phyloP scores from a whole-genome alignment of 371 early-diverging fungal genomes.

The Syncephalastrum racemosum region DNA sequence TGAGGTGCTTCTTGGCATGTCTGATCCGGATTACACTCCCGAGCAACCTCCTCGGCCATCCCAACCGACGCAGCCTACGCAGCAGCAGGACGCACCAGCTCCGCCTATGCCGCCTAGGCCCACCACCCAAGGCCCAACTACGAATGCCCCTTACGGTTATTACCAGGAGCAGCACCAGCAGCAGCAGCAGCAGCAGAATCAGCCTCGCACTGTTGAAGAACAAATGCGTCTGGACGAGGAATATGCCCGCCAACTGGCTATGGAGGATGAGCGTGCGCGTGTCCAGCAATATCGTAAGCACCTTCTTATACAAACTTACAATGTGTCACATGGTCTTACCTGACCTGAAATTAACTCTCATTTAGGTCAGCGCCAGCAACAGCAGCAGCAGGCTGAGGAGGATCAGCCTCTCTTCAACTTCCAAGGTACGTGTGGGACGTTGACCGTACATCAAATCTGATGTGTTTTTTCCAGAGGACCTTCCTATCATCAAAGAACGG shows the following conservation, averaged over 20 bases:
- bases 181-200: constrained; percentile 7
- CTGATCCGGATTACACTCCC: constrained; percentile 43
- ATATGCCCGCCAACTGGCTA: constrained; percentile 37
- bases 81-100: constrained; percentile 13
- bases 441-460: background rate
- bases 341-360: constrained; percentile 3
- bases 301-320: background rate
- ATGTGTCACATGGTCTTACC: constrained; percentile 2
- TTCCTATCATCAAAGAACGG: constrained; percentile 50
- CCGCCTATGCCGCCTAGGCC: constrained; percentile 42
- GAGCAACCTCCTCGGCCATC: constrained; percentile 13
- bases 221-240: constrained; percentile 51
- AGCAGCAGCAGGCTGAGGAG: constrained; percentile 16
- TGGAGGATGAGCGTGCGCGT: constrained; percentile 37
- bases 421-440: constrained; percentile 29
- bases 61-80: constrained; percentile 3
- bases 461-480: constrained; percentile 27
- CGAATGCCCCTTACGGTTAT: constrained; percentile 17
- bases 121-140: constrained; percentile 7
- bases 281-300: constrained; percentile 15
- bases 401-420: constrained; percentile 41
- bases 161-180: constrained; percentile 20
- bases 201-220: constrained; percentile 33
- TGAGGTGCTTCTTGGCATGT: constrained; percentile 42
- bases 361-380: constrained; percentile 20